Conservation (phyloP, 169 alveolate species). For the Sarcocystis neurona region DNA sequence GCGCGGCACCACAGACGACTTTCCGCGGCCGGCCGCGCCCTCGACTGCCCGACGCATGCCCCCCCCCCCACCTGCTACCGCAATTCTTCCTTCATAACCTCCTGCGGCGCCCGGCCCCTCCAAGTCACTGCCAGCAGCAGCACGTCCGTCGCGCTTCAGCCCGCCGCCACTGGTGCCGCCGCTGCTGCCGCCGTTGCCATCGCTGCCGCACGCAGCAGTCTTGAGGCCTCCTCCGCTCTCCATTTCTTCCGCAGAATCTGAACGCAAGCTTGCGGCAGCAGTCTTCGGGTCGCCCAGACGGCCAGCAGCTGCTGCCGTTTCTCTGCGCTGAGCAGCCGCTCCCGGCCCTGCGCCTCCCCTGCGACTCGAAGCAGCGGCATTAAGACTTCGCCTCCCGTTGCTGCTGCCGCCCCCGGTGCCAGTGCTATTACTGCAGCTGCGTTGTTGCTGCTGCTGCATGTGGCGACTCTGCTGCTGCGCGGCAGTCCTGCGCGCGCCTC, state of each 20-base stretch:
- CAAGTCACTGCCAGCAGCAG: too few species aligned
- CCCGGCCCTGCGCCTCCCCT: constrained; percentile 7
- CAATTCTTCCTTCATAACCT: neutral
- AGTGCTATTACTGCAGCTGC: neutral
- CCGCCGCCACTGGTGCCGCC: too few species aligned
- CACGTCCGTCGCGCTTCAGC: too few species aligned
- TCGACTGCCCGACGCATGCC: neutral
- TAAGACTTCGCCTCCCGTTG: neutral
- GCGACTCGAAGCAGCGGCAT: neutral
- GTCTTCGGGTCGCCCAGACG: too few species aligned
- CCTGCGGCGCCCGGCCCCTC: constrained; percentile 19
- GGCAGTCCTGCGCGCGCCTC: neutral
- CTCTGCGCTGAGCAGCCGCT: too few species aligned
- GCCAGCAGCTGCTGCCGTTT: too few species aligned
- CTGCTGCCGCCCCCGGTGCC: neutral
- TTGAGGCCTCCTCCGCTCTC: neutral
- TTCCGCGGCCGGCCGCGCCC: constrained; percentile 28
- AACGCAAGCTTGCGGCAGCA: too few species aligned
- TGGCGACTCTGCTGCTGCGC: neutral
- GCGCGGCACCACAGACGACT: neutral
- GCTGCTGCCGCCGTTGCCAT: neutral
- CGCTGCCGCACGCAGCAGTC: neutral
- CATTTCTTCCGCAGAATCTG: too few species aligned
- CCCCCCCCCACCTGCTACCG: neutral
- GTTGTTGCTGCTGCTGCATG: neutral